Evolutionary conservation across 805 yeast species (phyloP).

Genomic region (Yamadazyma laniorum): DNA sequence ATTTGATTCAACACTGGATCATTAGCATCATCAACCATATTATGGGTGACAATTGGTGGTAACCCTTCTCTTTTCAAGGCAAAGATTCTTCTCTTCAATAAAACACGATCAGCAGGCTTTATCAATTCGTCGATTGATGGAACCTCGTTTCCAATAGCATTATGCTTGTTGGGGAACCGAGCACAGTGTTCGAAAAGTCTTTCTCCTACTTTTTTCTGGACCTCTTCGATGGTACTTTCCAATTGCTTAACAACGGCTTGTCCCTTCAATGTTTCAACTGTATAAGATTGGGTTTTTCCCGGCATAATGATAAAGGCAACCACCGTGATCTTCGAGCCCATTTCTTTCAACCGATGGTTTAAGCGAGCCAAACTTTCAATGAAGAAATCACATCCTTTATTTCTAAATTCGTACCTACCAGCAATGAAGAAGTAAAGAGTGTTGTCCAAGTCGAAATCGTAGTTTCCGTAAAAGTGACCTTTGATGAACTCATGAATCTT

Average conservation of each 20-base stretch:
- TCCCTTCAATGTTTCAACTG: constrained; percentile 92
- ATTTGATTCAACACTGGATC: constrained; percentile 93
- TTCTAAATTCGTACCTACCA: constrained; percentile 94
- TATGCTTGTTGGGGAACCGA: constrained; percentile 45
- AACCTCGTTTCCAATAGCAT: constrained; percentile 54
- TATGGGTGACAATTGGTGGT: constrained; percentile 96
- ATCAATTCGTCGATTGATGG: constrained; percentile 82
- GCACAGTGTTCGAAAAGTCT: constrained; percentile 90
- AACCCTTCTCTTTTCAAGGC: constrained; percentile 85
- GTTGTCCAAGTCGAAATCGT: constrained; percentile 90
- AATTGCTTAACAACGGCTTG: constrained; percentile 94
- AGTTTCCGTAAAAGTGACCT: constrained; percentile 96
- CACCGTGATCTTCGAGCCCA: constrained; percentile 84
- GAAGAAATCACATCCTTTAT: constrained; percentile 94
- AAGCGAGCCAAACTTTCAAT: constrained; percentile 90
- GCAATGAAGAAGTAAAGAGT: constrained; percentile 95
- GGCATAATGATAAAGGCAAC: constrained; percentile 99
- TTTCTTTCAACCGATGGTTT: constrained; percentile 79
- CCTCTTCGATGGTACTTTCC: constrained; percentile 84
- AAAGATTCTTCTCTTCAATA: constrained; percentile 86
- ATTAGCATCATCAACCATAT: constrained; percentile 86
- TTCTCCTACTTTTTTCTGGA: constrained; percentile 81
- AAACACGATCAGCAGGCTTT: constrained; percentile 82
- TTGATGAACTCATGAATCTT: constrained; percentile 91
- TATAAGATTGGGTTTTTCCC: constrained; percentile 88